These are phyloP conservation scores for Alternaria sp. DNA, from an alignment of 2,329 filamentous ascomycete genomes.

Conservation along the genomic window DNA sequence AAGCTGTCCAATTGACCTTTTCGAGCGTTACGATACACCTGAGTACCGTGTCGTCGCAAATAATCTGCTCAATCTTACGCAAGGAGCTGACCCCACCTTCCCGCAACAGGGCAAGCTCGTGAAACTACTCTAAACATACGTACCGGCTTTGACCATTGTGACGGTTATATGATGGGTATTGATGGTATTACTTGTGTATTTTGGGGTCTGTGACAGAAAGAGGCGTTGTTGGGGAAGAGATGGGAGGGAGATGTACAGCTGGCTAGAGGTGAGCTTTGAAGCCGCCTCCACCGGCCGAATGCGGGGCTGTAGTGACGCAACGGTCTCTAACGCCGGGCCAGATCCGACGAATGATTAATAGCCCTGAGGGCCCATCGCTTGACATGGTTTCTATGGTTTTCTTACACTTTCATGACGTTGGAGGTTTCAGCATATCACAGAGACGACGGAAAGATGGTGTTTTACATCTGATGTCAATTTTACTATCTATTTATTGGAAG, in stretches of 20 bases:
- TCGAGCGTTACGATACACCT: slow-evolving; percentile 11
- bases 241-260: background rate
- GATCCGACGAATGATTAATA: slow-evolving; percentile 40
- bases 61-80: slow-evolving; percentile 68
- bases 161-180: slow-evolving; percentile 52
- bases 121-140: slow-evolving; percentile 49
- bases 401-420: slow-evolving; percentile 7
- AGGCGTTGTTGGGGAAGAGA: slow-evolving; percentile 11
- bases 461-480: slow-evolving; percentile 22
- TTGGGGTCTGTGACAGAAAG: slow-evolving; percentile 11
- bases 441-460: background rate
- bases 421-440: background rate
- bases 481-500: slow-evolving; percentile 19
- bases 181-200: slow-evolving; percentile 16
- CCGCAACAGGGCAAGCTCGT: slow-evolving; percentile 30
- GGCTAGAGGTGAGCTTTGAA: slow-evolving; percentile 29
- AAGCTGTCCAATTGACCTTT: slow-evolving; percentile 27
- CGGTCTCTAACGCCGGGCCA: slow-evolving; percentile 20
- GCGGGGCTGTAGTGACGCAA: slow-evolving; percentile 47
- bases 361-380: background rate
- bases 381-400: background rate
- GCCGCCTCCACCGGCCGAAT: background rate
- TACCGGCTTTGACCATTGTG: slow-evolving; percentile 99
- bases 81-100: slow-evolving; percentile 49
- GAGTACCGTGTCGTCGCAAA: slow-evolving; percentile 17